Percentiles rank a stretch among this genome's conserved stretches.
phyloP scores from a whole-genome alignment of 2,329 filamentous ascomycete species.

The Trichoderma sp. region DNA sequence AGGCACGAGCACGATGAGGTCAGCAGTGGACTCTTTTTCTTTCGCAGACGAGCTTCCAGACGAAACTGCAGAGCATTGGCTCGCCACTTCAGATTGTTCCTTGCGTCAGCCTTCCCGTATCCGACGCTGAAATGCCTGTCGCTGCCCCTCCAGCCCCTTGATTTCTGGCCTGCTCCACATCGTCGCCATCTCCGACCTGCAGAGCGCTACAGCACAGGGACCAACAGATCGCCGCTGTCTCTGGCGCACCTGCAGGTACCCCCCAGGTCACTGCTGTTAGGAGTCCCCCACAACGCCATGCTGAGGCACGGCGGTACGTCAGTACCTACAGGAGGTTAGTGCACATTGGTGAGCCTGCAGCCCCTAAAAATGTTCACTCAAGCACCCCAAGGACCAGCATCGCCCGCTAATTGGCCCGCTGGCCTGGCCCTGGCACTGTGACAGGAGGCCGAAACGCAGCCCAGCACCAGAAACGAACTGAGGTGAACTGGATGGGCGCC shows the following conservation, averaged over 20 bases:
- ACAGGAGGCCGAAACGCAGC: slow-evolving; percentile 21
- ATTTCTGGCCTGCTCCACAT: slow-evolving; percentile 21
- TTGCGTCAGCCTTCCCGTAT: slow-evolving; percentile 16
- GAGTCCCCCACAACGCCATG: slow-evolving; percentile 19
- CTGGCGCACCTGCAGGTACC: neutral
- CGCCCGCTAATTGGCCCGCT: slow-evolving; percentile 18
- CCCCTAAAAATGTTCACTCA: slow-evolving; percentile 20
- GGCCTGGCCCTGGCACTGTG: slow-evolving; percentile 15
- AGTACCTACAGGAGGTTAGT: slow-evolving; percentile 8
- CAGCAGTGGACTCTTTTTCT: slow-evolving; percentile 12
- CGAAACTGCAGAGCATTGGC: slow-evolving; percentile 2
- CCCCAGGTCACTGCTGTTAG: slow-evolving; percentile 8
- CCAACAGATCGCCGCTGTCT: neutral
- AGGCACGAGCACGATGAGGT: slow-evolving; percentile 16
- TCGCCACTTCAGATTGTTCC: slow-evolving; percentile 12
- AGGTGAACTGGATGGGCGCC: too few species aligned
- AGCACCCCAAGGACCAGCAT: slow-evolving; percentile 12
- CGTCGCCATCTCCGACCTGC: slow-evolving; percentile 15
- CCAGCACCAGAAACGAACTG: slow-evolving; percentile 8
- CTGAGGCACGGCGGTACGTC: slow-evolving; percentile 12
- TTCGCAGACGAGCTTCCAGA: slow-evolving; percentile 2
- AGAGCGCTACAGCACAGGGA: slow-evolving; percentile 2
- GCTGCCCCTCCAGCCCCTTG: slow-evolving; percentile 22
- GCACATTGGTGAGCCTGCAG: slow-evolving; percentile 19
- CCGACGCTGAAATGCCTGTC: slow-evolving; percentile 18